phyloP scores from a whole-genome alignment of 352 stramenopile genomes.

The Phytopythium montanum region DNA sequence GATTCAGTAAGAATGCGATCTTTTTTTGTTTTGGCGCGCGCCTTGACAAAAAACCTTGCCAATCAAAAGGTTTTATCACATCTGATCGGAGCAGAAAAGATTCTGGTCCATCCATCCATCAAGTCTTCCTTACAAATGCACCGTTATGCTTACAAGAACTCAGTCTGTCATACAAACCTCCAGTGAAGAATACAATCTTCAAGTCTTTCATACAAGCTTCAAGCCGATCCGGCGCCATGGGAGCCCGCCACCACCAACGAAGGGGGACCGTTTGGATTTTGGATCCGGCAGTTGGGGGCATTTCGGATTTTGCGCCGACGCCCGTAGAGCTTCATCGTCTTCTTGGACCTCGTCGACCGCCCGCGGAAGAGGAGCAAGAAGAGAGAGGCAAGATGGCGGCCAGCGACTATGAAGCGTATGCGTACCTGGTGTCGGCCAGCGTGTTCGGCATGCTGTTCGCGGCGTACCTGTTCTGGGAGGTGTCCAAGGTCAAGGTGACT shows the following conservation, averaged over 20 bases:
- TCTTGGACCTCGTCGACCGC: too few species aligned
- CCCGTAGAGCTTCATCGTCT: slow-evolving; percentile 1
- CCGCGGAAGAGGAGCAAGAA: too few species aligned
- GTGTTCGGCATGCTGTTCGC: slow-evolving; percentile 84
- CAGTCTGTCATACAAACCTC: slow-evolving; percentile 18
- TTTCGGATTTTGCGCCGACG: slow-evolving; percentile 68
- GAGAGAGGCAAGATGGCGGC: slow-evolving; percentile 45
- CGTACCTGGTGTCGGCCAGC: slow-evolving; percentile 50
- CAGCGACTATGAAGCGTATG: slow-evolving; percentile 51
- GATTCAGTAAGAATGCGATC: slow-evolving; percentile 1
- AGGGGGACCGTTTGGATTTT: background rate
- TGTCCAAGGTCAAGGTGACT: slow-evolving; percentile 87
- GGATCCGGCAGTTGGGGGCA: slow-evolving; percentile 13
- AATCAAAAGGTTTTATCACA: slow-evolving; percentile 10
- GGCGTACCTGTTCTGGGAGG: slow-evolving; percentile 84
- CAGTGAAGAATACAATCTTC: slow-evolving; percentile 17
- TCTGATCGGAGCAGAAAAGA: slow-evolving; percentile 16
- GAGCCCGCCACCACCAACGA: background rate
- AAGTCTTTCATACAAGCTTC: slow-evolving; percentile 18
- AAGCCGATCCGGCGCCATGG: background rate
- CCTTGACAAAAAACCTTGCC: slow-evolving; percentile 3
- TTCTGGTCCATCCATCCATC: slow-evolving; percentile 18
- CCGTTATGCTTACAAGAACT: slow-evolving; percentile 14
- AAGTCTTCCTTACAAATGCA: slow-evolving; percentile 17
- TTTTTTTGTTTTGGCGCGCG: background rate